phyloP scores from a whole-genome alignment of 805 yeast genomes.

The Starmerella cellae region DNA sequence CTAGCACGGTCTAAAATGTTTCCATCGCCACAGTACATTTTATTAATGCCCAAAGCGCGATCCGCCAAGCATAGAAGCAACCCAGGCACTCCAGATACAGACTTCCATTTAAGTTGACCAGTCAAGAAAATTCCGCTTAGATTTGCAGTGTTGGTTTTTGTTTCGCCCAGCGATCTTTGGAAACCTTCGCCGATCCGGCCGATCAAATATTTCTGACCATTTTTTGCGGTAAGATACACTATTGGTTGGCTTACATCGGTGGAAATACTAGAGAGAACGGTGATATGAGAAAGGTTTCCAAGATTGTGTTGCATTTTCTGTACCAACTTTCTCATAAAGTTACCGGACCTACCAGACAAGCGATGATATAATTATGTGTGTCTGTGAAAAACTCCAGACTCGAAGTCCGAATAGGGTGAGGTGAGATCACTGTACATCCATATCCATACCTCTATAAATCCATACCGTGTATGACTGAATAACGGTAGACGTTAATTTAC shows the following conservation, averaged over 20 bases:
- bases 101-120: constrained; percentile 63
- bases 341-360: too few species aligned
- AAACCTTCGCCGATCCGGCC: constrained; percentile 81
- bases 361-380: too few species aligned
- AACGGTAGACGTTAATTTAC: too few species aligned
- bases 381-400: too few species aligned
- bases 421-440: too few species aligned
- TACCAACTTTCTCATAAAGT: constrained; percentile 3
- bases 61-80: constrained; percentile 68
- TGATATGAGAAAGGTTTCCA: constrained; percentile 23
- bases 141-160: constrained; percentile 43
- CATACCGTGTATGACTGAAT: too few species aligned
- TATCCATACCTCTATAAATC: too few species aligned
- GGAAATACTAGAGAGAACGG: constrained; percentile 31
- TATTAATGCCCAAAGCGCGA: constrained; percentile 4
- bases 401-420: too few species aligned
- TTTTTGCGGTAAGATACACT: constrained; percentile 34
- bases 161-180: constrained; percentile 59
- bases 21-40: constrained; percentile 29
- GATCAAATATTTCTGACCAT: constrained; percentile 48
- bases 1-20: constrained; percentile 28
- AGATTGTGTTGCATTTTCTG: constrained; percentile 22
- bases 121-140: constrained; percentile 58
- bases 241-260: constrained; percentile 39
- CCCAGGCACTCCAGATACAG: constrained; percentile 91